phyloP scores from a whole-genome alignment of 805 yeast genomes.

The Saccharomycopsis sp. region DNA sequence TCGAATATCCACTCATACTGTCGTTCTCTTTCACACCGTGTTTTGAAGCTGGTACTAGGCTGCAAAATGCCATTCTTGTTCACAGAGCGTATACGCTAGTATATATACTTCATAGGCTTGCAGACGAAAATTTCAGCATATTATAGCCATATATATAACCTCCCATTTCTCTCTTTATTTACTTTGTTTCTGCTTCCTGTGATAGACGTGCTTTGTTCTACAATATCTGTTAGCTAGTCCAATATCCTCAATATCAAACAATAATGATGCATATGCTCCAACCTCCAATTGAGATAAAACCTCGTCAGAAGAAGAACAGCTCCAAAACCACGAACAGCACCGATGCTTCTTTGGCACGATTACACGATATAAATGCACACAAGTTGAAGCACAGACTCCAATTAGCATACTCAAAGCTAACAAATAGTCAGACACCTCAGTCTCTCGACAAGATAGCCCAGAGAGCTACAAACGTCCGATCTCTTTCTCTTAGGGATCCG shows the following conservation, averaged over 20 bases:
- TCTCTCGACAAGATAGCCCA: not conserved
- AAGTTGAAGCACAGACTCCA: slow-evolving; percentile 16
- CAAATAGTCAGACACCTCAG: slow-evolving; percentile 9
- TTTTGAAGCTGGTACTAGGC: not conserved
- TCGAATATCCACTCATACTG: not conserved
- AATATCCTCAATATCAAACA: too few species aligned
- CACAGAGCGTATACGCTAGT: not conserved
- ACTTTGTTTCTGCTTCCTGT: not conserved
- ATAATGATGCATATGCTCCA: slow-evolving; percentile 7
- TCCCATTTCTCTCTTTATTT: not conserved
- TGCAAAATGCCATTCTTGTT: not conserved
- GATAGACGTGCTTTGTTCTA: not conserved
- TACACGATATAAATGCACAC: slow-evolving; percentile 8
- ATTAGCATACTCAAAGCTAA: slow-evolving; percentile 16
- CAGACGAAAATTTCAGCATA: not conserved
- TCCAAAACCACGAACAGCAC: not conserved
- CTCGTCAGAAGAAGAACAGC: not conserved
- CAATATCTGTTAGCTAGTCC: not conserved
- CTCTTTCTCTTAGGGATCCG: not conserved
- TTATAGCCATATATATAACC: not conserved
- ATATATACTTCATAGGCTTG: not conserved
- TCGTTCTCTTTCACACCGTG: not conserved
- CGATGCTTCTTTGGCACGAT: not conserved
- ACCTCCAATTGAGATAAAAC: slow-evolving; percentile 11
- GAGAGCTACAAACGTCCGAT: not conserved